Percentiles rank a stretch among this genome's conserved stretches.
Conservation (phyloP, 164 flowering plant species). For the Magnolia sinica region DNA sequence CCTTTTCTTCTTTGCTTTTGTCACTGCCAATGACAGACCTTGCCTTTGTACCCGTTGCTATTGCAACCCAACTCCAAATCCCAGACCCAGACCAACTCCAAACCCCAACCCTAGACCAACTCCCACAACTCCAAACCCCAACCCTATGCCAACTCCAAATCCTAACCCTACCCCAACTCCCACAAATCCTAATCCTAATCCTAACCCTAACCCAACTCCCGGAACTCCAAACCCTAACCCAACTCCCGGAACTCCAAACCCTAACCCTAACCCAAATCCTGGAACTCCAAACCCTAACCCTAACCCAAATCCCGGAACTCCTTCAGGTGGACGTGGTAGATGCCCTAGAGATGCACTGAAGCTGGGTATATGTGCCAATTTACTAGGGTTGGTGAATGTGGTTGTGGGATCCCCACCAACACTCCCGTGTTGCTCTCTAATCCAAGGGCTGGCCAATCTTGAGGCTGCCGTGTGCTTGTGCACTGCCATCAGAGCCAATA, state of each 20-base stretch:
- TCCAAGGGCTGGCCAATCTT: slow-evolving; percentile 56
- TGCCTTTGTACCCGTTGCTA: slow-evolving; percentile 1
- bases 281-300: background rate
- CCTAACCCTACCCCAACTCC: background rate
- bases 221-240: background rate
- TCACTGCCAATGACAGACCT: slow-evolving; percentile 19
- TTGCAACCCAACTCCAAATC: slow-evolving; percentile 8
- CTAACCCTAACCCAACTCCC: background rate
- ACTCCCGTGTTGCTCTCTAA: slow-evolving; percentile 56
- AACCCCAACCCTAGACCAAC: background rate
- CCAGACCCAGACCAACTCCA: background rate
- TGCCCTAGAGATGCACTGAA: slow-evolving; percentile 67
- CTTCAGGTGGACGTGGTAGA: slow-evolving; percentile 39
- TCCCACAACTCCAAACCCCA: background rate
- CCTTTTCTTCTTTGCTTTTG: slow-evolving; percentile 56
- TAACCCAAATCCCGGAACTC: slow-evolving; percentile 15
- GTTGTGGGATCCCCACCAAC: slow-evolving; percentile 42
- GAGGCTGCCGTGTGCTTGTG: slow-evolving; percentile 77
- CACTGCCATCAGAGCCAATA: slow-evolving; percentile 59
- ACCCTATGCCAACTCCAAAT: background rate
- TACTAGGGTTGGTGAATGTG: slow-evolving; percentile 36
- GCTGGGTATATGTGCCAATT: slow-evolving; percentile 59
- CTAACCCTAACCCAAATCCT: background rate
- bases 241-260: too few relatives aligned
- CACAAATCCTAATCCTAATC: background rate